These are phyloP conservation scores for Solanum hybrid DNA, from an alignment of 305 asterid species.

Conservation along the genomic window DNA sequence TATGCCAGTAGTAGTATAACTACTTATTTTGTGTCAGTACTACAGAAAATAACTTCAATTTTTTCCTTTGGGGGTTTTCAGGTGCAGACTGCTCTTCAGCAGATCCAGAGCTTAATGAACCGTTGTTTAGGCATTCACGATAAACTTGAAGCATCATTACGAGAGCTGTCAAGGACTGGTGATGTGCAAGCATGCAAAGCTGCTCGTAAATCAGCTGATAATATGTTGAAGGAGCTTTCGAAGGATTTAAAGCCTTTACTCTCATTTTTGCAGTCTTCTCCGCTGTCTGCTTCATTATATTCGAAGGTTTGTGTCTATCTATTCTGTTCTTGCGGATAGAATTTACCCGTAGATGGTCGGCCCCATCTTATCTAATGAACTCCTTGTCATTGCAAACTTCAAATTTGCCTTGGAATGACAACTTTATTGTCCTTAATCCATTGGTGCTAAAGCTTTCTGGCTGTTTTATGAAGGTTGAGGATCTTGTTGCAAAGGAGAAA, in stretches of 20 bases:
- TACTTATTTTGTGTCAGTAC: not conserved
- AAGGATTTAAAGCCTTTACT: conserved; percentile 66
- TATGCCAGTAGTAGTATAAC: conserved; percentile 6
- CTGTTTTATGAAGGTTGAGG: conserved; percentile 53
- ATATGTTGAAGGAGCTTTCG: conserved; percentile 56
- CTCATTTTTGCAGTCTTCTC: conserved; percentile 64
- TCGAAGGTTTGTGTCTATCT: conserved; percentile 49
- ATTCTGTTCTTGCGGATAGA: not conserved
- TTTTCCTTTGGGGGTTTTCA: conserved; percentile 17
- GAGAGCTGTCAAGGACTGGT: conserved; percentile 89
- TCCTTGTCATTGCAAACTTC: not conserved
- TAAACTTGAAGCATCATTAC: conserved; percentile 76
- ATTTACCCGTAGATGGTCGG: not conserved
- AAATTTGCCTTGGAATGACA: not conserved
- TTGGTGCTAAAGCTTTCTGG: not conserved
- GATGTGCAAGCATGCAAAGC: conserved; percentile 85
- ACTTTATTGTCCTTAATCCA: not conserved
- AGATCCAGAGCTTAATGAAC: conserved; percentile 48
- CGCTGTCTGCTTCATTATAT: conserved; percentile 53
- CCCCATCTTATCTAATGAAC: not conserved
- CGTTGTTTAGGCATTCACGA: conserved; percentile 51
- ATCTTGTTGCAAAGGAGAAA: conserved; percentile 66
- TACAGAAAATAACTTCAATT: not conserved
- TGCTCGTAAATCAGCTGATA: conserved; percentile 77
- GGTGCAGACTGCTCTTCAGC: conserved; percentile 77